Evolutionary conservation across 2,329 filamentous ascomycete species (phyloP), one percentile per base, ranked within the genome.

Genomic region (Mycocentrospora acerina): DNA sequence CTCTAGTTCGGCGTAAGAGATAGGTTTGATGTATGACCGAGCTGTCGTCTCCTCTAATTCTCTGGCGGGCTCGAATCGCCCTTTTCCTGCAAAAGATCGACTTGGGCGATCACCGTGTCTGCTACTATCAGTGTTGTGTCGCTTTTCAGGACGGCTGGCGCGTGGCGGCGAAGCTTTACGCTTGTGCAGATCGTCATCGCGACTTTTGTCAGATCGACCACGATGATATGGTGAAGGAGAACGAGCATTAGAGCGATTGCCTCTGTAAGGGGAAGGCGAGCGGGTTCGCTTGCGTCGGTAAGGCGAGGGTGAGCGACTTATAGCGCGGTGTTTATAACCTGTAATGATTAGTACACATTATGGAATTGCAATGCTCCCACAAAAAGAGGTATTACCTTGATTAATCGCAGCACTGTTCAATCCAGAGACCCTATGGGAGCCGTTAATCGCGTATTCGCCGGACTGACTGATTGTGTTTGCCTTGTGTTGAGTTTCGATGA

Each of bases 81-180:
- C 44, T 29, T 33, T 35, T 35, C 38, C 82, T 71, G 85, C 82
- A 53, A 79, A 78, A 24, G 78, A 71, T 53, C 79, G 81, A 62
- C 80, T 80, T 59, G 83, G 75, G 27, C 78, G 68, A 53, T 86
- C 82, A 75, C 67, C 45, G 73, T 72, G 60, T 66, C 59, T 59
- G 37, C 40, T 44, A 35, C 48, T 54, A 55, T 62, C 57, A 50
- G 51, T 51, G 40, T 56, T 48, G 34, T 75, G 67, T 51, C 86
- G 79, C 69, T 90, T 90, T 57, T 78, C 79, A 26, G 55, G 53
- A 16, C 60, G 56, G 31, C 27, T 44, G 24, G 51, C 49, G 30
- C 53, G 59, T 12, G 56, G 52, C 24, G 53, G 55, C 9, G 59
- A 59, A 42, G 80, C 83, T 36, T 61, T 63, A 49, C 60, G 60